Conservation (phyloP, 78 protist species). For the Ministeria vibrans region DNA sequence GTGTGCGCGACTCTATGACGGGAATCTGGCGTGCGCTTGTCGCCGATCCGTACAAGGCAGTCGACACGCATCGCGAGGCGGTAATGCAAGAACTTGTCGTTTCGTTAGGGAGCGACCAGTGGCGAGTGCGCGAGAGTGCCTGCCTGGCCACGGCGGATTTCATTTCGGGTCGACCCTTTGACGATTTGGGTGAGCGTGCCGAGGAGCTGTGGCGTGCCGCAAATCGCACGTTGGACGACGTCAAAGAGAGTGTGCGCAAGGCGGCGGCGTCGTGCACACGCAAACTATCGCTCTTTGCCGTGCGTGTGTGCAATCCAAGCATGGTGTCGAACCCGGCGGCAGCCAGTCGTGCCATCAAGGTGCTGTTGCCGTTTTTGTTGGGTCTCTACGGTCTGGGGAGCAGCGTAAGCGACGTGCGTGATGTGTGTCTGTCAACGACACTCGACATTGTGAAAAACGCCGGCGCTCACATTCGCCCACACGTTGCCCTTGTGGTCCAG, state of each 20-base stretch:
- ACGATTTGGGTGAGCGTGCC: constrained; percentile 20
- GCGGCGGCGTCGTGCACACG: constrained; percentile 37
- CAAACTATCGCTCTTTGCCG: too few relatives aligned
- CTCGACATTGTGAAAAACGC: constrained; percentile 35
- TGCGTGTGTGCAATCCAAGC: too few relatives aligned
- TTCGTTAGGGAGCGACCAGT: constrained; percentile 34
- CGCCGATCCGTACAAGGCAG: not conserved
- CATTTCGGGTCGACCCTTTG: constrained; percentile 28
- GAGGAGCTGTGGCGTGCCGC: constrained; percentile 39
- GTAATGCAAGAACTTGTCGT: constrained; percentile 35
- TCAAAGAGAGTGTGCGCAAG: constrained; percentile 54
- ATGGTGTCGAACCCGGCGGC: too few relatives aligned
- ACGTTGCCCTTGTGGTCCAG: constrained; percentile 24
- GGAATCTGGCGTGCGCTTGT: constrained; percentile 33
- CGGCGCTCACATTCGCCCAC: constrained; percentile 21
- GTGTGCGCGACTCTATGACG: constrained; percentile 26
- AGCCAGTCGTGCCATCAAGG: too few relatives aligned
- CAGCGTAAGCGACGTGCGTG: constrained; percentile 34
- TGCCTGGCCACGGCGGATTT: constrained; percentile 48
- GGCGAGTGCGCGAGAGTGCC: constrained; percentile 57
- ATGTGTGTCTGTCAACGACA: constrained; percentile 20
- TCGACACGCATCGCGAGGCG: constrained; percentile 22
- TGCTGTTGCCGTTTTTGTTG: too few relatives aligned
- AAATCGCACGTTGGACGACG: constrained; percentile 59
- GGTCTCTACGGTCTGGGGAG: constrained; percentile 42